Percentiles rank a stretch among this genome's conserved stretches.
phyloP scores from a whole-genome alignment of 495 filamentous ascomycete species.

The Parmelia sp. region DNA sequence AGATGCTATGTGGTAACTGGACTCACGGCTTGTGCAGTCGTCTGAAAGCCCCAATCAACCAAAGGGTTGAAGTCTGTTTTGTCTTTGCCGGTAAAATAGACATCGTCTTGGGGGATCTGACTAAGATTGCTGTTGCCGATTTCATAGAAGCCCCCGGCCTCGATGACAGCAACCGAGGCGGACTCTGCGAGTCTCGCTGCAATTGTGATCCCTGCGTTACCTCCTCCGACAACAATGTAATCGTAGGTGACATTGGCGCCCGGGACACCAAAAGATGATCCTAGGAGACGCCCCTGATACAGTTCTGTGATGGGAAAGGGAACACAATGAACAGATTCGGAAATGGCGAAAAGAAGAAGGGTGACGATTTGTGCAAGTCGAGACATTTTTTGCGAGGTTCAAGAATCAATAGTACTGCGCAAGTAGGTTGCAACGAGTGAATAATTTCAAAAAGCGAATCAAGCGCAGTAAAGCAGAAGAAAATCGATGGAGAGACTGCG shows the following conservation, averaged over 20 bases:
- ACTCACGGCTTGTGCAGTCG: conserved; percentile 35
- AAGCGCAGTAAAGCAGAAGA: no score
- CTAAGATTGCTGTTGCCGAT: conserved; percentile 37
- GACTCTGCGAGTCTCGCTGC: background rate
- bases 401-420: no score
- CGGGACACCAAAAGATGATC: conserved; percentile 5
- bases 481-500: no score
- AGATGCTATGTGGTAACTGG: conserved; percentile 20
- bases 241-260: background rate
- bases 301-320: conserved; percentile 10
- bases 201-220: background rate
- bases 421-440: no score
- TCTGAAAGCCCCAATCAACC: conserved; percentile 47
- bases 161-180: conserved; percentile 45
- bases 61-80: conserved; percentile 27
- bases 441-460: no score
- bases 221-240: background rate
- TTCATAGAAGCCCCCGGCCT: conserved; percentile 54
- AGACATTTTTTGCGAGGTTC: no score
- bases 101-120: conserved; percentile 34
- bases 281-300: conserved; percentile 7
- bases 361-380: no score
- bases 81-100: conserved; percentile 23
- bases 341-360: no score
- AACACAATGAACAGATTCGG: background rate